Percentiles rank a stretch among this genome's conserved stretches.
phyloP scores from a whole-genome alignment of 2,329 filamentous ascomycete species.

The Calycina marina region DNA sequence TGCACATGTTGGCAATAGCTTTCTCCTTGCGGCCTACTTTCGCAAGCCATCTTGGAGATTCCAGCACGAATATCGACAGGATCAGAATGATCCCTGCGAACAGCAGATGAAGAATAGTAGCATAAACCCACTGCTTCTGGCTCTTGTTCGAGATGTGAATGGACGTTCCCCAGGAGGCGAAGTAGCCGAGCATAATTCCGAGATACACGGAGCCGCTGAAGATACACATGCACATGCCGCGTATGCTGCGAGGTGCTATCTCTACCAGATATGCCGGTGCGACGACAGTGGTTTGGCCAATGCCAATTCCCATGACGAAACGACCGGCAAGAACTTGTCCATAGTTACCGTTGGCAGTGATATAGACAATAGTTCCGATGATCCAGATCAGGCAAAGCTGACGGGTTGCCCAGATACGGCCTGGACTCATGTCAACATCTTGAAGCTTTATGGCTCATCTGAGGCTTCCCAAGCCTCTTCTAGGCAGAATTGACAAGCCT shows the following conservation, averaged over 20 bases:
- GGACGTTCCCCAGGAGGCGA: constrained; percentile 49
- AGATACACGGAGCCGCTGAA: constrained; percentile 61
- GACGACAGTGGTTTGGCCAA: constrained; percentile 53
- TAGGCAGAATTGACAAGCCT: no score
- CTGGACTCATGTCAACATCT: no score
- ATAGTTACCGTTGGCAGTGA: constrained; percentile 38
- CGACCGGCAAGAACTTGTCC: constrained; percentile 47
- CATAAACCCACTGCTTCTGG: constrained; percentile 35
- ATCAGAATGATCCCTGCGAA: constrained; percentile 59
- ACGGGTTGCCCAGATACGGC: constrained; percentile 47
- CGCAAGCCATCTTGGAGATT: constrained; percentile 58
- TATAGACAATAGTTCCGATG: constrained; percentile 42
- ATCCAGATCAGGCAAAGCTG: constrained; percentile 43
- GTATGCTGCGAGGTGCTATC: constrained; percentile 51
- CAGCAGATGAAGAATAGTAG: constrained; percentile 63
- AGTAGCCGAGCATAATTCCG: constrained; percentile 68
- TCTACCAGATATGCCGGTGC: constrained; percentile 61
- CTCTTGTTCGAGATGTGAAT: constrained; percentile 33
- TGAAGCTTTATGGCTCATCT: no score
- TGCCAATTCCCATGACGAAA: constrained; percentile 48
- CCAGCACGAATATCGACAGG: constrained; percentile 52
- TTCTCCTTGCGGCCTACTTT: constrained; percentile 44
- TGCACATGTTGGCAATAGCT: constrained; percentile 39
- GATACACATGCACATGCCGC: constrained; percentile 59
- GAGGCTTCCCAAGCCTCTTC: no score